Base-by-base conservation (phyloP, 2,329 filamentous ascomycete genomes). In the Sclerotiophoma versabilis region DNA sequence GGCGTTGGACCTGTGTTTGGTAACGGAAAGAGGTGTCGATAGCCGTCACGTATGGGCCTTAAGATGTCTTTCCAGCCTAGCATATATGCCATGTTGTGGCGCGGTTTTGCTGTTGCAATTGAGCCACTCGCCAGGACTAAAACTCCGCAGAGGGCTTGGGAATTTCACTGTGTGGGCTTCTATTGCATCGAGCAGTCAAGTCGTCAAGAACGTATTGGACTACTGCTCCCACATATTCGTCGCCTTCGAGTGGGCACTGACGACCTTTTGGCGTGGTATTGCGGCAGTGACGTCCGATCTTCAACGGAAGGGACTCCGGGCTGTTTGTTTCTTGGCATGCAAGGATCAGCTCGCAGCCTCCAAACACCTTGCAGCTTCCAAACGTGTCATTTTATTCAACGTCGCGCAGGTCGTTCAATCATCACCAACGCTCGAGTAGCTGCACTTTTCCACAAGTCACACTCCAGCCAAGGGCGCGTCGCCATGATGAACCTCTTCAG, bases 401-500 rank as follows among this genome's bases (percentile, higher is more conserved):
- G 51, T 57, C 54, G 50, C 43, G 50, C 47, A 36, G 23, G 37
- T 39, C 39, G 33, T 51, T 36, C 44, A 48, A 25, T 30, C 51
- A 47, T 49, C 57, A 50, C 54, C 55, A 48, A 39, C 52, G 36
- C 54, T 55, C 58, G n/a, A 53, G 43, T 57, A 59, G 57, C 51
- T 56, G 33, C 53, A 51, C 57, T 56, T 49, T 50, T 44, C 51
- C 48, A 60, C 56, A 57, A 55, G 49, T 39, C 41, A 62, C 27
- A 60, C 43, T 52, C 55, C 58, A 61, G 57, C 55, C 47, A 57
- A 60, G 61, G 56, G 64, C 51, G 34, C 52, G 19, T 54, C 66
- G 60, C 64, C 74, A 83, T 59, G 64, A 89, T 90, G 87, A 90
- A 90, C 78, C 79, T 89, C 73, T 90, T 90, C 79, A 79, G 87